Evolutionary conservation across 495 filamentous ascomycete species (phyloP), one percentile per base, ranked within the genome.

Genomic region (Penicillium macrosclerotiorum): DNA sequence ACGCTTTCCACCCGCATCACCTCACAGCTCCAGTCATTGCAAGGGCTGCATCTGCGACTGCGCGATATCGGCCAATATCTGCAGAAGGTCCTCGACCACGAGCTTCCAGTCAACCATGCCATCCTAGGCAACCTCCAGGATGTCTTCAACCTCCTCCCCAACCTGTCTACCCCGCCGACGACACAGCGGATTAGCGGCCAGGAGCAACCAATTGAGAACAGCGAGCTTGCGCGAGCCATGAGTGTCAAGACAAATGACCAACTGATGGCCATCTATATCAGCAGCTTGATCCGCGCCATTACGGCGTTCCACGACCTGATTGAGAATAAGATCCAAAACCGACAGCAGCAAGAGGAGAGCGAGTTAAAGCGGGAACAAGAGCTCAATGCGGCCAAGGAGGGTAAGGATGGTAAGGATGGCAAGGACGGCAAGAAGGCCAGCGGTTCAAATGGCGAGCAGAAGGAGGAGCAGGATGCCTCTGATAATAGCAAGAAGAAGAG

Each of bases 301-400:
- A 97, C 93, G 6, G 94, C 93, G 11, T 98, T 97, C 83, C 93
- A 98, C 65, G 93, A 98, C 68, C 73, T 98, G 51, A 98, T 98
- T 57, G 93, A 98, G 77, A 98, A 98, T 73, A 98, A 98, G 84
- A 95, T 97, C 49, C 93, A 97, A 74, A 98, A 98, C 72, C 74
- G 91, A 57, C 92, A 96, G 71, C 88, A 92, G 63, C 89, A 94
- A 68, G 93, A 96, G 62, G 93, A 98, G 64, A 90, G 87, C 68
- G 90, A 96, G 54, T 80, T 79, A 42, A 86, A 85, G 77, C 84
- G 86, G 67, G 83, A 86, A 37, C 85, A 89, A 50, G 68, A 74
- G 47, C 65, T 68, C 32, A 80, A 76, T 46, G 67, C 63, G 27
- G 64, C 57, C 16, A 84, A 85, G 62, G 73, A 60, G n/a, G 83